phyloP scores from a whole-genome alignment of 257 asterid species.

The Linderniella brevidens region DNA sequence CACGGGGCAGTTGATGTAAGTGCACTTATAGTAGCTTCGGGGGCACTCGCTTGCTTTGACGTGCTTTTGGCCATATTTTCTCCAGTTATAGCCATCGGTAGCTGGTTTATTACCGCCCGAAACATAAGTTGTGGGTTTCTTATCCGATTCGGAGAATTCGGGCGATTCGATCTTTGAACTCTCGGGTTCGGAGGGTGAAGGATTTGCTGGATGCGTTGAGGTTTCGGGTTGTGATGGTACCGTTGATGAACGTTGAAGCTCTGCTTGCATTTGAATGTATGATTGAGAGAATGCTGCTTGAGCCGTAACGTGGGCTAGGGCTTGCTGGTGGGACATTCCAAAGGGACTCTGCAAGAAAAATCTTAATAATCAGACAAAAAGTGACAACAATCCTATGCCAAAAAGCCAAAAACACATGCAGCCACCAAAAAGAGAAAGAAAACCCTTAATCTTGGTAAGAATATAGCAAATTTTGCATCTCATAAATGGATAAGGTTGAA shows the following conservation, averaged over 20 bases:
- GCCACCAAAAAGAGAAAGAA: not conserved
- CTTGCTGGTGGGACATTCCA: constrained; percentile 98
- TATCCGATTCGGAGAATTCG: constrained; percentile 40
- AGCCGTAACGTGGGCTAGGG: constrained; percentile 89
- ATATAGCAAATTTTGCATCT: not conserved
- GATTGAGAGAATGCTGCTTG: constrained; percentile 77
- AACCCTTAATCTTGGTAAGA: not conserved
- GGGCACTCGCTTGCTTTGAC: constrained; percentile 87
- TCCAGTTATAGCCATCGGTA: constrained; percentile 93
- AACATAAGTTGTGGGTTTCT: constrained; percentile 13
- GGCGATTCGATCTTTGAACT: constrained; percentile 19
- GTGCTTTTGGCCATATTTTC: constrained; percentile 89
- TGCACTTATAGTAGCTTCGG: constrained; percentile 83
- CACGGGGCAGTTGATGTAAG: constrained; percentile 53
- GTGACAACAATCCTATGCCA: not conserved
- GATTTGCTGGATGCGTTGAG: constrained; percentile 17
- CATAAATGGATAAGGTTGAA: too few species aligned
- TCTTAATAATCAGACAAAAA: constrained; percentile 8
- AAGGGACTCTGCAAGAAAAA: constrained; percentile 64
- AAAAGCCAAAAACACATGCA: too few species aligned
- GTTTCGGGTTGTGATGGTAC: constrained; percentile 15
- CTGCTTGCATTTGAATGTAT: constrained; percentile 34
- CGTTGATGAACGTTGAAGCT: constrained; percentile 25
- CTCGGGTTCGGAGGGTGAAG: constrained; percentile 15
- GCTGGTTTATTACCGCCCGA: constrained; percentile 35